Percentiles rank a stretch among this genome's conserved stretches.
phyloP scores from a whole-genome alignment of 148 eudicot species.

The Cornus controversa region DNA sequence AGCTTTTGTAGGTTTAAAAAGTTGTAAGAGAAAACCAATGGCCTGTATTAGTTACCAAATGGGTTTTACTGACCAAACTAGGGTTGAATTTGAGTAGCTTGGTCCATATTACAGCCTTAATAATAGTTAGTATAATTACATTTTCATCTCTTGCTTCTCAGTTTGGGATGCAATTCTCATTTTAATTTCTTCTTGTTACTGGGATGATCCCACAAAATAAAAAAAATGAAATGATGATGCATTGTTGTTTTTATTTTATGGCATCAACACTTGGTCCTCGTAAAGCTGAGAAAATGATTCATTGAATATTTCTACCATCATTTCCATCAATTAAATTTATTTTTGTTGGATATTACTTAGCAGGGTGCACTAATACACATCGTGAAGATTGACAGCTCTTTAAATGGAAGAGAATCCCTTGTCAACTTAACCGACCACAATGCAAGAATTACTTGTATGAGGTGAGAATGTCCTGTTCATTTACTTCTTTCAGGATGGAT shows the following conservation, averaged over 20 bases:
- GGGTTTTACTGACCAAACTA: too few species aligned
- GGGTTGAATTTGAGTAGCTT: too few species aligned
- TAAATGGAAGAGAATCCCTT: constrained; percentile 26
- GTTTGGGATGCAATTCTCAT: neutral
- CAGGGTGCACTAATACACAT: constrained; percentile 53
- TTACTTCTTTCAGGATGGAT: constrained; percentile 7
- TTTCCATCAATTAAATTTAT: neutral
- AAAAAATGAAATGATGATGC: neutral
- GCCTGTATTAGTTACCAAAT: too few species aligned
- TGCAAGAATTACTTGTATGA: constrained; percentile 75
- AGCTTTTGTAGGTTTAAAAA: too few species aligned
- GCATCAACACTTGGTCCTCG: neutral
- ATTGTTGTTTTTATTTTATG: neutral
- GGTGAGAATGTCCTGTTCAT: constrained; percentile 37
- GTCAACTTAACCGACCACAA: constrained; percentile 44
- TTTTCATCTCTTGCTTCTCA: neutral
- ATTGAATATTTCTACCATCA: neutral
- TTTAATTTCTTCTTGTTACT: neutral
- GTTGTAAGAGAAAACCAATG: neutral
- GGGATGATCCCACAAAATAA: neutral
- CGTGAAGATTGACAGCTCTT: constrained; percentile 32
- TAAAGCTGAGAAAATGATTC: neutral
- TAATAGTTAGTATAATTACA: too few species aligned
- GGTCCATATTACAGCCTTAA: too few species aligned
- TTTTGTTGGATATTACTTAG: neutral